phyloP scores from a whole-genome alignment of 2,329 filamentous ascomycete species.

The Macrophomina tecta region DNA sequence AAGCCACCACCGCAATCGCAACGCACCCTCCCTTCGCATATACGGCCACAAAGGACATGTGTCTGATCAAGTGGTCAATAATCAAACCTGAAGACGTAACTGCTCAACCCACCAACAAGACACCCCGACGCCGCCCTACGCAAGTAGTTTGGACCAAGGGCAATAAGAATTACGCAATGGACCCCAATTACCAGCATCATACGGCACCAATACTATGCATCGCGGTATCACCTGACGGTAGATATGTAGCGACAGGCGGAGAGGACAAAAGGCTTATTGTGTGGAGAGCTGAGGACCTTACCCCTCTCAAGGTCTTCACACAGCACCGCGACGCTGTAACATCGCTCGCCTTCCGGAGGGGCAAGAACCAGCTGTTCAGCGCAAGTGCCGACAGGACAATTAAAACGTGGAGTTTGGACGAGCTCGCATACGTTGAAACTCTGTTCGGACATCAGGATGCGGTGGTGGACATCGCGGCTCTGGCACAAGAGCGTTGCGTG shows the following conservation, averaged over 20 bases:
- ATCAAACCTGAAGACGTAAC: slow-evolving; percentile 63
- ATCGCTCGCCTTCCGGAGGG: slow-evolving; percentile 81
- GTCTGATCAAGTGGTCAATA: slow-evolving; percentile 87
- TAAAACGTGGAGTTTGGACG: slow-evolving; percentile 92
- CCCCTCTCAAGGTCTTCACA: slow-evolving; percentile 81
- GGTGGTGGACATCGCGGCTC: slow-evolving; percentile 77
- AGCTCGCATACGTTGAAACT: slow-evolving; percentile 92
- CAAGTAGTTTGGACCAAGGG: slow-evolving; percentile 69
- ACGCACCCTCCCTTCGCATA: slow-evolving; percentile 82
- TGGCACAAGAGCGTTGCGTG: slow-evolving; percentile 86
- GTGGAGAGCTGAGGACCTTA: slow-evolving; percentile 82
- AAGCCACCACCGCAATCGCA: slow-evolving; percentile 79
- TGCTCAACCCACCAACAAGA: slow-evolving; percentile 41
- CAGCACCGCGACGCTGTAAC: slow-evolving; percentile 91
- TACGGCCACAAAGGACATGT: slow-evolving; percentile 84
- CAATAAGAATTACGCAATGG: slow-evolving; percentile 62
- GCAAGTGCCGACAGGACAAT: slow-evolving; percentile 90
- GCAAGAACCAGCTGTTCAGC: slow-evolving; percentile 90
- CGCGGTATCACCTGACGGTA: slow-evolving; percentile 86
- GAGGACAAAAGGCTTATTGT: slow-evolving; percentile 84
- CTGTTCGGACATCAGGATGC: slow-evolving; percentile 95
- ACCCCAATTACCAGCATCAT: slow-evolving; percentile 72
- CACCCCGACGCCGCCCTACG: slow-evolving; percentile 68
- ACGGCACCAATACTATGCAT: slow-evolving; percentile 80
- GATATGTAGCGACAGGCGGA: slow-evolving; percentile 89